These are phyloP conservation scores for Curvularia lunata DNA, from an alignment of 2,329 filamentous ascomycete species.

Conservation along the genomic window DNA sequence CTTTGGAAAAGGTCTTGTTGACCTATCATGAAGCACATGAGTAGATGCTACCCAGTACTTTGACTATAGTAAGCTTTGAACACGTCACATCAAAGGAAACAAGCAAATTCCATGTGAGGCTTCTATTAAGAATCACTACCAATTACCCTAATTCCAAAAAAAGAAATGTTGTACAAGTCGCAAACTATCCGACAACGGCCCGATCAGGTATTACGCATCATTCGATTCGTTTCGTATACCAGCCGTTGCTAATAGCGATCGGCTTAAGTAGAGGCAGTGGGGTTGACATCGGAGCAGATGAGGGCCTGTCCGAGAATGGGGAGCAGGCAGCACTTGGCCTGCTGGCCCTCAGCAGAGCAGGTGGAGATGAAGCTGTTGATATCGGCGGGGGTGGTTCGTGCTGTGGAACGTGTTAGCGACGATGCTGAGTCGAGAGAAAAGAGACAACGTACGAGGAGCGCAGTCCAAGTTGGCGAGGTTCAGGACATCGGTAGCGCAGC, in stretches of 20 bases:
- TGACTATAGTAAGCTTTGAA: not conserved
- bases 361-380: conserved; percentile 55
- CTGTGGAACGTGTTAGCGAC: conserved; percentile 33
- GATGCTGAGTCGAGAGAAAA: not conserved
- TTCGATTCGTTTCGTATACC: not conserved
- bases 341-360: conserved; percentile 60
- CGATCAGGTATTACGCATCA: not conserved
- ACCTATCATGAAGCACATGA: not conserved
- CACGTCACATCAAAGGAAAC: not conserved
- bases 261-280: conserved; percentile 22
- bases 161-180: conserved; percentile 7
- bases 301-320: conserved; percentile 56
- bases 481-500: conserved; percentile 68
- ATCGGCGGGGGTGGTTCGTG: conserved; percentile 46
- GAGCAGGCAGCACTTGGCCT: conserved; percentile 64
- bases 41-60: not conserved
- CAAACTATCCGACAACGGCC: not conserved
- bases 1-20: not conserved
- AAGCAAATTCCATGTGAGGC: not conserved
- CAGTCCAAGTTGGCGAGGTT: conserved; percentile 65
- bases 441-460: conserved; percentile 55
- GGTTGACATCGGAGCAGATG: conserved; percentile 47
- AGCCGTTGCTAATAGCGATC: not conserved
- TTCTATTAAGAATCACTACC: conserved; percentile 7
- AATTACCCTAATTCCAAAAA: not conserved